Conservation (phyloP, 768 basidiomycete genomes). For the Suillus decipiens region DNA sequence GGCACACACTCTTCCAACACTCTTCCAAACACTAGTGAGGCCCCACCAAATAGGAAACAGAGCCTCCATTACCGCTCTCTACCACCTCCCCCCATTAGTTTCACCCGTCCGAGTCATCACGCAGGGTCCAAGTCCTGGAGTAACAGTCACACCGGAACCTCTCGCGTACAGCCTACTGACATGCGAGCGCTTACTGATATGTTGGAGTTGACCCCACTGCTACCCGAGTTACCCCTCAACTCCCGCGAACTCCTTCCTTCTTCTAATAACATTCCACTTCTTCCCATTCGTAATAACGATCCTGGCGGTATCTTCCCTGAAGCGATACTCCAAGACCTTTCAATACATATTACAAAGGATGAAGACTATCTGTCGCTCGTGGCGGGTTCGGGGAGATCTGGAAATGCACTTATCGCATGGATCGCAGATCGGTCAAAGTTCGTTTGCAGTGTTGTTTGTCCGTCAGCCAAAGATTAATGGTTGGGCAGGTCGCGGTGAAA, state of each 20-base stretch:
- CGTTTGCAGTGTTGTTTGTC: neutral
- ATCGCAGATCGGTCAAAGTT: neutral
- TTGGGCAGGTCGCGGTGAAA: slow-evolving; percentile 25
- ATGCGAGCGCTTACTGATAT: too few relatives aligned
- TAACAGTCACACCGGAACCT: too few relatives aligned
- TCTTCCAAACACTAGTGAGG: too few relatives aligned
- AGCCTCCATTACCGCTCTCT: too few relatives aligned
- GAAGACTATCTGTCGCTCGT: slow-evolving; percentile 4
- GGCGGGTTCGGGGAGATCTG: slow-evolving; percentile 10
- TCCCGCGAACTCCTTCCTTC: neutral
- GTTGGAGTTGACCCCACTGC: too few relatives aligned
- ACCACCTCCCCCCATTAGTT: too few relatives aligned
- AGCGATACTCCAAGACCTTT: neutral
- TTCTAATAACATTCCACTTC: neutral
- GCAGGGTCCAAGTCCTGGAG: too few relatives aligned
- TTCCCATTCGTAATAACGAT: neutral
- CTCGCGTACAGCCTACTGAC: too few relatives aligned
- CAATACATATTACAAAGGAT: neutral
- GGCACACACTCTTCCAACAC: too few relatives aligned
- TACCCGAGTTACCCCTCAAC: neutral
- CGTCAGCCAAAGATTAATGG: neutral
- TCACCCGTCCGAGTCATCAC: too few relatives aligned
- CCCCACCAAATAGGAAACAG: too few relatives aligned
- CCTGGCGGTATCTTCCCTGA: neutral
- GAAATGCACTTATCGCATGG: neutral